Percentiles rank a stretch among this genome's conserved stretches.
These are phyloP conservation scores for Asterophora parasitica DNA, from an alignment of 768 basidiomycete species.

Conservation along the genomic window DNA sequence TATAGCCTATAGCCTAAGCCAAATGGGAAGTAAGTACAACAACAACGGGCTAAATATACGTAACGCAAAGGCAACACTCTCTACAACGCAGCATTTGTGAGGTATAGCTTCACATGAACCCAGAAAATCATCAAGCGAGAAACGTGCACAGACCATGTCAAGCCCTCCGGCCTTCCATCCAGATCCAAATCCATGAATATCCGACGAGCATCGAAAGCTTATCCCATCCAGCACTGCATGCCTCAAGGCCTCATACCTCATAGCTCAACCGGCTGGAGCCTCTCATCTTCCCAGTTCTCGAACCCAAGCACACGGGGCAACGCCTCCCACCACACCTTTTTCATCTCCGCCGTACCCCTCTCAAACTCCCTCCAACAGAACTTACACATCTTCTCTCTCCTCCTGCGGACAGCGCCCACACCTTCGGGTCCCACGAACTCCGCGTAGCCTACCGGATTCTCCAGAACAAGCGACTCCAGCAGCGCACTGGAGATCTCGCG, in stretches of 20 bases:
- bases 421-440: background rate
- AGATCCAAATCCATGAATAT: too few relatives aligned
- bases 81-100: too few relatives aligned
- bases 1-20: too few relatives aligned
- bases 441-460: slow-evolving; percentile 7
- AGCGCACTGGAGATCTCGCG: slow-evolving; percentile 1
- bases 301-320: slow-evolving; percentile 3
- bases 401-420: background rate
- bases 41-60: too few relatives aligned
- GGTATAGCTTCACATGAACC: too few relatives aligned
- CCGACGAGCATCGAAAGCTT: too few relatives aligned
- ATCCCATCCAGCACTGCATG: background rate
- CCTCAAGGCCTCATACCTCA: background rate
- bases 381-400: background rate
- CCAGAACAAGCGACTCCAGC: background rate
- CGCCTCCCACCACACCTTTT: slow-evolving; percentile 3
- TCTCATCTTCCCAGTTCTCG: background rate
- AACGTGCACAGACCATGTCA: too few relatives aligned
- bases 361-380: slow-evolving; percentile 5
- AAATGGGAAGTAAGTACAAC: too few relatives aligned
- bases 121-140: too few relatives aligned
- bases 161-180: too few relatives aligned
- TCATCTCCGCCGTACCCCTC: background rate
- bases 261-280: background rate
- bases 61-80: too few relatives aligned